Conservation (phyloP, 257 asterid species). For the Datura wrightii region DNA sequence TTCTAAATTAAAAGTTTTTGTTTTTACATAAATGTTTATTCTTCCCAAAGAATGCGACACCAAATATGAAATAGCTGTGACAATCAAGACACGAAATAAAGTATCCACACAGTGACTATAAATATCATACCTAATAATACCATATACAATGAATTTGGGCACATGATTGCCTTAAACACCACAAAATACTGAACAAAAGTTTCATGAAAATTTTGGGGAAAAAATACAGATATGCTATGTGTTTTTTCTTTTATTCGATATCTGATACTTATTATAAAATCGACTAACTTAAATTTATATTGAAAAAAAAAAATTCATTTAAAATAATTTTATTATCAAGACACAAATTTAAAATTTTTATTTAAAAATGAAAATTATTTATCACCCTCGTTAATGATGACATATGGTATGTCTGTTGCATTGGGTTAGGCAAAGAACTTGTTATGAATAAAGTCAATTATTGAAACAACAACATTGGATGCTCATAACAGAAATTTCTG, state of each 20-base stretch:
- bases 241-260: background rate
- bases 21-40: background rate
- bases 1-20: background rate
- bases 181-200: background rate
- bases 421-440: background rate
- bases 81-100: background rate
- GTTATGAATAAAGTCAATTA: background rate
- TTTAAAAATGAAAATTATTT: background rate
- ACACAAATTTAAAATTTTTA: background rate
- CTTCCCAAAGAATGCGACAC: background rate
- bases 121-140: slow-evolving; percentile 2
- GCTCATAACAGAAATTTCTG: background rate
- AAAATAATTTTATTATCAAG: no score
- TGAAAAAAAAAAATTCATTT: no score
- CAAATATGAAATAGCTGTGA: background rate
- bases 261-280: no score
- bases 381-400: background rate
- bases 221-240: background rate
- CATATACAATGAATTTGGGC: slow-evolving; percentile 20
- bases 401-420: slow-evolving; percentile 26
- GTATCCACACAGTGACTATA: background rate
- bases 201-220: background rate
- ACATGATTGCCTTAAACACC: slow-evolving; percentile 14
- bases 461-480: slow-evolving; percentile 18
- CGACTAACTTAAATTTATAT: no score